Conservation (phyloP, 306 rosid genomes). For the Fragaria iinumae region DNA sequence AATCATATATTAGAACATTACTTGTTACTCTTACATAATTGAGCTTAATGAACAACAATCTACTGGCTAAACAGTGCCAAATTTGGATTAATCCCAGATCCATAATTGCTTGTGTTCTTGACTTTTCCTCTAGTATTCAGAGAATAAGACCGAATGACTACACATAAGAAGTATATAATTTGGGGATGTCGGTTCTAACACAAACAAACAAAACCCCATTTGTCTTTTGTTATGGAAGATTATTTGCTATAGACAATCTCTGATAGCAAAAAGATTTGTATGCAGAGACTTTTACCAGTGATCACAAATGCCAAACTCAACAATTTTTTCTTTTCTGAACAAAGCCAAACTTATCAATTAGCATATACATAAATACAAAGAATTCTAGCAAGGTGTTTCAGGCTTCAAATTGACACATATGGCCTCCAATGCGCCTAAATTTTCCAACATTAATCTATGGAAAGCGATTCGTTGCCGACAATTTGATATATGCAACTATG, state of each 20-base stretch:
- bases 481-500: not conserved
- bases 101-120: conserved; percentile 34
- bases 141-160: conserved; percentile 24
- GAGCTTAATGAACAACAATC: not conserved
- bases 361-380: conserved; percentile 6
- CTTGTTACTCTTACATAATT: not conserved
- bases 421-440: conserved; percentile 22
- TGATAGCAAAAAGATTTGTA: not conserved
- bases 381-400: not conserved
- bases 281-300: conserved; percentile 30
- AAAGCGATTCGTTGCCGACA: conserved; percentile 14
- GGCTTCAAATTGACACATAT: conserved; percentile 34
- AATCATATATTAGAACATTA: not conserved
- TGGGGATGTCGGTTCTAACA: conserved; percentile 35
- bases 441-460: not conserved
- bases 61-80: conserved; percentile 7
- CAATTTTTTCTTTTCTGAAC: conserved; percentile 9
- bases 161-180: conserved; percentile 21
- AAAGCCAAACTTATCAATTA: conserved; percentile 31
- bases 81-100: conserved; percentile 31
- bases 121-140: conserved; percentile 25
- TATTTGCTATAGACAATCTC: not conserved
- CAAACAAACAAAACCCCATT: conserved; percentile 29
- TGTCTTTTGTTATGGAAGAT: not conserved
- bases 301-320: conserved; percentile 28